These are phyloP conservation scores for Casuarina equisetifolia DNA, from an alignment of 306 rosid species.

Conservation along the genomic window DNA sequence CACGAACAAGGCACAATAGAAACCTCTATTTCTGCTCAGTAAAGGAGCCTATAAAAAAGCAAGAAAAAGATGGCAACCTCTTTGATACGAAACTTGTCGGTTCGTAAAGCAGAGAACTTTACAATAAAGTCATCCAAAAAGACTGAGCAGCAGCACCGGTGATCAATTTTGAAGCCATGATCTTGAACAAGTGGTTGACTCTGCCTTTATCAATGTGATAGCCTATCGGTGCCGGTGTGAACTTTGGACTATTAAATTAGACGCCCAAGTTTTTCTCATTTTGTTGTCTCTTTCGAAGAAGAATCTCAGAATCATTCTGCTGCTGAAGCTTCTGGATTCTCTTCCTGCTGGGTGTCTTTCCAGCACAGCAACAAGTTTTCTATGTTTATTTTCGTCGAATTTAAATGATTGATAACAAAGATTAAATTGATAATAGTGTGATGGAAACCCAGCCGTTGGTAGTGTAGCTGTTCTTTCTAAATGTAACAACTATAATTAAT, in stretches of 20 bases:
- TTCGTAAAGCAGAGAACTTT: background rate
- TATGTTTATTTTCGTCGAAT: too few species aligned
- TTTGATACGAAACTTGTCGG: background rate
- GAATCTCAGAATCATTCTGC: slow-evolving; percentile 44
- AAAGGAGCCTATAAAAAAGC: background rate
- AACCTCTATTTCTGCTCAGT: background rate
- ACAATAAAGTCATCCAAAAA: slow-evolving; percentile 6
- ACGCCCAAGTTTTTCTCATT: slow-evolving; percentile 27
- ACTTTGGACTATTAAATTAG: slow-evolving; percentile 6
- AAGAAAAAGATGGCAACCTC: background rate
- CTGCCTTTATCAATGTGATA: slow-evolving; percentile 33
- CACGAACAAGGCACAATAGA: background rate
- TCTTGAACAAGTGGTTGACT: slow-evolving; percentile 33
- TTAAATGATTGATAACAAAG: background rate
- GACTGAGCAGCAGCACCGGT: slow-evolving; percentile 1
- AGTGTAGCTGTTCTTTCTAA: background rate
- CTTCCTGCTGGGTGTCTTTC: slow-evolving; percentile 21
- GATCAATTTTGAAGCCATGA: slow-evolving; percentile 5
- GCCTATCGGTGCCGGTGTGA: slow-evolving; percentile 40
- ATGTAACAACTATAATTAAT: slow-evolving; percentile 20
- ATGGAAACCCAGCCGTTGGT: background rate
- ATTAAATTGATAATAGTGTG: background rate
- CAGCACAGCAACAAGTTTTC: background rate
- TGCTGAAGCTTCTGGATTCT: slow-evolving; percentile 9
- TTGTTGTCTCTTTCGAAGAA: slow-evolving; percentile 11